These are phyloP conservation scores for Zymoseptoria brevis DNA, from an alignment of 2,329 filamentous ascomycete species.

Conservation along the genomic window DNA sequence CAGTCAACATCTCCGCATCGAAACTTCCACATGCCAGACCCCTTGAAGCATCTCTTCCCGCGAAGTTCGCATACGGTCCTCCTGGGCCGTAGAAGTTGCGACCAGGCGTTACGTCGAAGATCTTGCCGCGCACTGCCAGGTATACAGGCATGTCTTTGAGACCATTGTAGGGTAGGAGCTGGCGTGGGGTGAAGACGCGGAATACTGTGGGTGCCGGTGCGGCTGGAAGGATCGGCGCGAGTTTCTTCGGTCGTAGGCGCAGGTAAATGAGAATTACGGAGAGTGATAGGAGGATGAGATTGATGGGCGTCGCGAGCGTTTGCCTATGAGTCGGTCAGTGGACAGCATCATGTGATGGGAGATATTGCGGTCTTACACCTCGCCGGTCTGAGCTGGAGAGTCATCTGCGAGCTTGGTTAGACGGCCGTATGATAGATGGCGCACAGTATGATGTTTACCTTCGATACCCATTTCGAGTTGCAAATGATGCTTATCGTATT, in stretches of 20 bases:
- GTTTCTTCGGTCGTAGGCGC: conserved; percentile 49
- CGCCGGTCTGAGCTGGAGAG: conserved; percentile 7
- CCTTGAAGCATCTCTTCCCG: conserved; percentile 79
- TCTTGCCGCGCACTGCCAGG: conserved; percentile 79
- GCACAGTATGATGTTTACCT: not conserved
- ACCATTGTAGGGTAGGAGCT: conserved; percentile 82
- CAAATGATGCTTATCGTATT: not conserved
- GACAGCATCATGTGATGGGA: not conserved
- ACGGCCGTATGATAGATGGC: not conserved
- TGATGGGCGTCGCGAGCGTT: conserved; percentile 52
- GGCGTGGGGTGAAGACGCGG: conserved; percentile 72
- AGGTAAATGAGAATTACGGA: conserved; percentile 51
- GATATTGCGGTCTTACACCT: conserved; percentile 11
- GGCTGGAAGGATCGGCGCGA: conserved; percentile 42
- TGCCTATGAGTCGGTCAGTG: conserved; percentile 33
- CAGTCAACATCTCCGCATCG: conserved; percentile 88
- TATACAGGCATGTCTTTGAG: conserved; percentile 66
- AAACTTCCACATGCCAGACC: conserved; percentile 88
- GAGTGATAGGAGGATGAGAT: conserved; percentile 52
- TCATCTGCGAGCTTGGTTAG: not conserved
- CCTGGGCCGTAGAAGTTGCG: conserved; percentile 94
- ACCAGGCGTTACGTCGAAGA: conserved; percentile 83
- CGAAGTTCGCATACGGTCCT: conserved; percentile 93
- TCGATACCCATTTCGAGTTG: not conserved
- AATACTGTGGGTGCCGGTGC: conserved; percentile 69